phyloP scores from a whole-genome alignment of 192 early-diverging fungal genomes.

The Chytriomyces sp. region DNA sequence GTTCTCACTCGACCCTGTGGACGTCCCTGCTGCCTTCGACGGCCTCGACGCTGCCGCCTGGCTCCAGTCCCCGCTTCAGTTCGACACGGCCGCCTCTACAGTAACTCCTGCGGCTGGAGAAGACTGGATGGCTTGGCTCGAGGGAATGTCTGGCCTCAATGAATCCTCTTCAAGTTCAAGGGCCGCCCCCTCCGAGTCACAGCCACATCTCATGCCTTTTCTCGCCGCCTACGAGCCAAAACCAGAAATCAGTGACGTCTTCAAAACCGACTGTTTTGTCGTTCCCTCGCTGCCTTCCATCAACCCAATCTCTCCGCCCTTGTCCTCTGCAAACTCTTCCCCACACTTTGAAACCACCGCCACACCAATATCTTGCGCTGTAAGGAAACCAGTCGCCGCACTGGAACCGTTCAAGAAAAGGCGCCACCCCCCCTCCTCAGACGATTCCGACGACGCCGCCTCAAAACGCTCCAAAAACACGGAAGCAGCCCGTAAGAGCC shows the following conservation, averaged over 20 bases:
- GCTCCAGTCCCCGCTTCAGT: not conserved
- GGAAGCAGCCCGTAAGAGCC: constrained; percentile 87
- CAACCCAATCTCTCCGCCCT: not conserved
- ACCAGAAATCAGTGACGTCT: not conserved
- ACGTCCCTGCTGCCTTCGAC: not conserved
- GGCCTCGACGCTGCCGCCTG: not conserved
- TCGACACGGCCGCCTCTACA: not conserved
- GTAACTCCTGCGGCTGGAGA: not conserved
- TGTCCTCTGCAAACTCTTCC: not conserved
- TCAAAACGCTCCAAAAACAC: constrained; percentile 58
- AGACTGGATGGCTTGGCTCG: constrained; percentile 26
- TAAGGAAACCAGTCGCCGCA: not conserved
- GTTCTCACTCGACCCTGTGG: not conserved
- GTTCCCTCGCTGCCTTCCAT: not conserved
- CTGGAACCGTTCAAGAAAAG: not conserved
- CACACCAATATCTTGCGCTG: too few relatives aligned
- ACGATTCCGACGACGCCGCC: constrained; percentile 2
- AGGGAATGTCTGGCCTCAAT: constrained; percentile 11
- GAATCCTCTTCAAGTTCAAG: not conserved
- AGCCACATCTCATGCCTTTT: too few relatives aligned
- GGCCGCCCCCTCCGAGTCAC: too few relatives aligned
- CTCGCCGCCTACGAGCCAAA: too few relatives aligned
- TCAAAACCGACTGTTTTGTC: too few relatives aligned
- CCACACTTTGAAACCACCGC: not conserved
- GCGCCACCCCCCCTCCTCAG: not conserved